These are phyloP conservation scores for Musa acuminata DNA, from an alignment of 176 grass and related monocot species.

Conservation along the genomic window DNA sequence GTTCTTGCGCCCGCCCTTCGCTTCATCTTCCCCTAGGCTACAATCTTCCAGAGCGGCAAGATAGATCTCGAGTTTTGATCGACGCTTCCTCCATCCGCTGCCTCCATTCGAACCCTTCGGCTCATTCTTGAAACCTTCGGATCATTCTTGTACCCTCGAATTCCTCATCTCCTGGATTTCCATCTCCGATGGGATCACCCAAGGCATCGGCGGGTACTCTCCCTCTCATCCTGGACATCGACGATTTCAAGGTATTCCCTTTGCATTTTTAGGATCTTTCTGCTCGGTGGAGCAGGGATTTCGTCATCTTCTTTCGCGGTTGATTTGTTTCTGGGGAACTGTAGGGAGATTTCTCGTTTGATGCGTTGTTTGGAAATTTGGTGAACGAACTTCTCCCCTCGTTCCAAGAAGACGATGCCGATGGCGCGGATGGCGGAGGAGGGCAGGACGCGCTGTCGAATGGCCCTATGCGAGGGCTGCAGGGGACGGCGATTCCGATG, in stretches of 20 bases:
- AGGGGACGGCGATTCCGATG: constrained; percentile 42
- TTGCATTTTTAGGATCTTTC: neutral
- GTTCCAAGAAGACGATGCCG: constrained; percentile 46
- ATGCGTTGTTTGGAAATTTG: constrained; percentile 69
- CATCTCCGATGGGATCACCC: constrained; percentile 9
- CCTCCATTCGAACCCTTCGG: neutral
- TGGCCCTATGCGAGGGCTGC: constrained; percentile 5
- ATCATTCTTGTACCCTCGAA: neutral
- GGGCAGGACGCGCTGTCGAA: constrained; percentile 21
- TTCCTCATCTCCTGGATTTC: too few species aligned
- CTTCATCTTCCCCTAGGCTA: too few species aligned
- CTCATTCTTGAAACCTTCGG: too few species aligned
- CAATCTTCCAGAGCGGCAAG: neutral
- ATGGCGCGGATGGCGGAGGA: constrained; percentile 24
- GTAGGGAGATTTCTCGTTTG: constrained; percentile 94
- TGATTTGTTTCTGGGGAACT: neutral
- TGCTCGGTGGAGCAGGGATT: neutral
- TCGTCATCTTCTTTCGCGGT: neutral
- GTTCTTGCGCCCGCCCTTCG: too few species aligned
- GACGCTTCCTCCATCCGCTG: neutral
- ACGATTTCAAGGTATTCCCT: constrained; percentile 80
- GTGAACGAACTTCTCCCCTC: constrained; percentile 90
- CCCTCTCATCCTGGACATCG: constrained; percentile 81
- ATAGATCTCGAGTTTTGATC: neutral
- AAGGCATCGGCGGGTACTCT: constrained; percentile 44